These are phyloP conservation scores for Chlamydomonas applanata DNA, from an alignment of 139 green algal genomes.

Conservation along the genomic window DNA sequence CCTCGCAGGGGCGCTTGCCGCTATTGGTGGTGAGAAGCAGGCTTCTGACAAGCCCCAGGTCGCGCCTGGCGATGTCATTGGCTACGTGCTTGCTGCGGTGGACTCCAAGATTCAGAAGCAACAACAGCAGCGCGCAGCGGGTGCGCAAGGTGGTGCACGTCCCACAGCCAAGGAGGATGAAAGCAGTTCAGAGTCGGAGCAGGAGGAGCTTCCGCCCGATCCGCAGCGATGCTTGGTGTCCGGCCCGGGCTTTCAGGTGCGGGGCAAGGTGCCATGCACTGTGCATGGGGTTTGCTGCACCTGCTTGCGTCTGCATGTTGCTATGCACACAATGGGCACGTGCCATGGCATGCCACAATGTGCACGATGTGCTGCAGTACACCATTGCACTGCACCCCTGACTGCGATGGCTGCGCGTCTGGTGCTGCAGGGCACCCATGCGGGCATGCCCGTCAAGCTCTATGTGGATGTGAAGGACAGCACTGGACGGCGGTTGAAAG, in stretches of 20 bases:
- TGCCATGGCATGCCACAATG: not conserved
- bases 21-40: no score
- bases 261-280: not conserved
- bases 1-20: no score
- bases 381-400: not conserved
- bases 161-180: not conserved
- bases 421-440: slow-evolving; percentile 14
- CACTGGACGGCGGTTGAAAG: slow-evolving; percentile 17
- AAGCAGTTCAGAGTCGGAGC: not conserved
- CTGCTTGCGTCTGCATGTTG: not conserved
- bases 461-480: slow-evolving; percentile 35
- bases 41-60: no score
- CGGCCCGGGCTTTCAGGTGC: slow-evolving; percentile 31
- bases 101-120: no score
- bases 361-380: not conserved
- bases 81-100: no score
- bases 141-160: not conserved
- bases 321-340: not conserved
- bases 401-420: no score
- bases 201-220: slow-evolving; percentile 25
- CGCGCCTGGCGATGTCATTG: no score
- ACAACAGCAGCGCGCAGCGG: no score
- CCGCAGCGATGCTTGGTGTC: slow-evolving; percentile 32
- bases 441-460: slow-evolving; percentile 34
- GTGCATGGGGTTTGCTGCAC: not conserved